These are phyloP conservation scores for Xerocomus brunneocitrinus DNA, from an alignment of 768 basidiomycete genomes.

Conservation along the genomic window DNA sequence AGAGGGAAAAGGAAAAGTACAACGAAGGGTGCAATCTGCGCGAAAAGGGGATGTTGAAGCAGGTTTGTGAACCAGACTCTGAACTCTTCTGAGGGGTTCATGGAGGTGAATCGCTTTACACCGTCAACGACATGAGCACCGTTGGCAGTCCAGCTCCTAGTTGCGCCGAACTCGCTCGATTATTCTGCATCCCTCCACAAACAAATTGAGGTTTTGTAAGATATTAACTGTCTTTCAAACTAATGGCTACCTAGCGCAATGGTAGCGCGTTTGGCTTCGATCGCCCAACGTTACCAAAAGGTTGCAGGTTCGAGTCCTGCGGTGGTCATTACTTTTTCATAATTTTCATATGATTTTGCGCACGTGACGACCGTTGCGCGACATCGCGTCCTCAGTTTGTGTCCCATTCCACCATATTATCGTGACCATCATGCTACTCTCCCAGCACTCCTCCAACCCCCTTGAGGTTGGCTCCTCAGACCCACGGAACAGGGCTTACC, in stretches of 20 bases:
- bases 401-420: conserved; percentile 14
- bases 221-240: fast-evolving
- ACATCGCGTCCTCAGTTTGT: background rate
- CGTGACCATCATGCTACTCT: conserved; percentile 41
- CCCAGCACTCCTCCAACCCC: conserved; percentile 72
- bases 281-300: conserved; percentile 76
- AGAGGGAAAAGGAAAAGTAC: conserved; percentile 45
- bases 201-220: background rate
- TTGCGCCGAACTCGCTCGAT: conserved; percentile 19
- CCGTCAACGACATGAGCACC: conserved; percentile 28
- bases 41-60: conserved; percentile 38
- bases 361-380: conserved; percentile 26
- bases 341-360: background rate
- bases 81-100: conserved; percentile 42
- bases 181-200: conserved; percentile 1
- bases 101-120: conserved; percentile 31
- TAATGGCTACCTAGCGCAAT: conserved; percentile 81
- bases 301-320: conserved; percentile 97
- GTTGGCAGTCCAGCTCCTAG: conserved; percentile 10
- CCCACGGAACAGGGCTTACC: conserved; percentile 44
- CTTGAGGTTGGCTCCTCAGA: conserved; percentile 66
- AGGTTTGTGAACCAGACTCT: conserved; percentile 38
- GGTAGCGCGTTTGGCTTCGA: conserved; percentile 96
- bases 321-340: conserved; percentile 56
- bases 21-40: conserved; percentile 55